Evolutionary conservation across 805 yeast genomes (phyloP).

Genomic region (Saccharomycopsis microspora): DNA sequence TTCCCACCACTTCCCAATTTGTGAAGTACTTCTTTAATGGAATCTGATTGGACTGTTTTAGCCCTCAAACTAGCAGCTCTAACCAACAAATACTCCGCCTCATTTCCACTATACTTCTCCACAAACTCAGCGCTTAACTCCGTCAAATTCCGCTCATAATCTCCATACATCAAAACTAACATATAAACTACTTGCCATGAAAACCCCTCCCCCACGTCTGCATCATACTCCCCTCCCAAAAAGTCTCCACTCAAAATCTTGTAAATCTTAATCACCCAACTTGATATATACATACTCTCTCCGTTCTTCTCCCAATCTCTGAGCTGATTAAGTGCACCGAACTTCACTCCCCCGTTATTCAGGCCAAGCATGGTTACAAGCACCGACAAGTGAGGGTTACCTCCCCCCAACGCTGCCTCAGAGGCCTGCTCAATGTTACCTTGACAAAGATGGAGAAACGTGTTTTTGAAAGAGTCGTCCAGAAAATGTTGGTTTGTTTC

Average conservation of each 20-base stretch:
- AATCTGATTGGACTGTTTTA: not conserved
- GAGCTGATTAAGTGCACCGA: conserved; percentile 51
- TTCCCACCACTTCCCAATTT: conserved; percentile 18
- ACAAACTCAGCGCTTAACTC: conserved; percentile 24
- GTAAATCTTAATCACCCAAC: conserved; percentile 44
- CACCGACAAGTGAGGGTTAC: conserved; percentile 60
- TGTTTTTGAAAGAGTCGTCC: conserved; percentile 28
- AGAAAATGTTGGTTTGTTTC: conserved; percentile 13
- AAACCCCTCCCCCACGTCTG: conserved; percentile 31
- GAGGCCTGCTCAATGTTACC: conserved; percentile 57
- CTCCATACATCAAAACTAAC: conserved; percentile 53
- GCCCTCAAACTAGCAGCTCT: conserved; percentile 20
- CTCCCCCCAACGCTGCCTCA: conserved; percentile 43
- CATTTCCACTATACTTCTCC: conserved; percentile 10
- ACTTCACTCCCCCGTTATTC: conserved; percentile 45
- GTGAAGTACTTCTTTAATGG: conserved; percentile 5
- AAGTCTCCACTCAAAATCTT: conserved; percentile 49
- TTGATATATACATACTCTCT: conserved; percentile 34
- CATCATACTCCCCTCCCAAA: conserved; percentile 21
- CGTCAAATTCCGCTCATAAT: conserved; percentile 26
- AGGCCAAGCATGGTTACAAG: conserved; percentile 63
- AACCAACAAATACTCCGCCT: conserved; percentile 20
- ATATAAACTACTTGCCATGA: conserved; percentile 61
- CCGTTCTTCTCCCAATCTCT: conserved; percentile 45
- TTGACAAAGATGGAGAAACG: conserved; percentile 38